These are phyloP conservation scores for Neurospora sublineolata DNA, from an alignment of 495 filamentous ascomycete genomes.

Conservation along the genomic window DNA sequence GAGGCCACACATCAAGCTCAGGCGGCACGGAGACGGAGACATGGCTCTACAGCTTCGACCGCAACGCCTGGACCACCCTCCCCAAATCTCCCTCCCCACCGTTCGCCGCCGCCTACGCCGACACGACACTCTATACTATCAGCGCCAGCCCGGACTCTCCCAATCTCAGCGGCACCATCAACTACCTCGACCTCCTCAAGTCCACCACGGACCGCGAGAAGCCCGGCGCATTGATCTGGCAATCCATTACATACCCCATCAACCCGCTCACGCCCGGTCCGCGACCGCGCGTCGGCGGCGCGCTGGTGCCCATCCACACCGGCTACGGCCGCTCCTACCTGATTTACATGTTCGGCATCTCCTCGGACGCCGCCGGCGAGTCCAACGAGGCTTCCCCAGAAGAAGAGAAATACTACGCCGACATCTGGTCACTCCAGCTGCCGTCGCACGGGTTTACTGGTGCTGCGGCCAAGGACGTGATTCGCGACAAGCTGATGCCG, in stretches of 20 bases:
- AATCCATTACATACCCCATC: slow-evolving; percentile 32
- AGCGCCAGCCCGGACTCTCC: slow-evolving; percentile 8
- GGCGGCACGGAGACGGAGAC: slow-evolving; percentile 20
- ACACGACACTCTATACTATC: slow-evolving; percentile 35
- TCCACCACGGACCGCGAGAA: slow-evolving; percentile 20
- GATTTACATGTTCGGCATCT: slow-evolving; percentile 37
- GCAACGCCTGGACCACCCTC: slow-evolving; percentile 33
- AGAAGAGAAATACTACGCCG: slow-evolving; percentile 21
- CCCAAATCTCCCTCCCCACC: slow-evolving; percentile 24
- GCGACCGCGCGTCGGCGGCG: slow-evolving; percentile 29
- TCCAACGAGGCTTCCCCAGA: neutral
- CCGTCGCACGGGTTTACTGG: slow-evolving; percentile 32
- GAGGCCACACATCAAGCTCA: slow-evolving; percentile 20
- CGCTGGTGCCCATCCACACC: slow-evolving; percentile 34
- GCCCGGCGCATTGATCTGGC: slow-evolving; percentile 25
- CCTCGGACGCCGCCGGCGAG: slow-evolving; percentile 3
- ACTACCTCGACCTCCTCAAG: slow-evolving; percentile 27
- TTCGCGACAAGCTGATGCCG: slow-evolving; percentile 24
- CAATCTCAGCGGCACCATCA: slow-evolving; percentile 29
- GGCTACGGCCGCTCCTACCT: slow-evolving; percentile 42
- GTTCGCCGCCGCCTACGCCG: slow-evolving; percentile 26
- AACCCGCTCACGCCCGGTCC: slow-evolving; percentile 38
- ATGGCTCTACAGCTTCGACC: slow-evolving; percentile 36
- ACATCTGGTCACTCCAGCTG: slow-evolving; percentile 43
- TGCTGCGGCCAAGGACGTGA: slow-evolving; percentile 40